phyloP scores from a whole-genome alignment of 805 yeast species.

The Cyberlindnera suaveolens region DNA sequence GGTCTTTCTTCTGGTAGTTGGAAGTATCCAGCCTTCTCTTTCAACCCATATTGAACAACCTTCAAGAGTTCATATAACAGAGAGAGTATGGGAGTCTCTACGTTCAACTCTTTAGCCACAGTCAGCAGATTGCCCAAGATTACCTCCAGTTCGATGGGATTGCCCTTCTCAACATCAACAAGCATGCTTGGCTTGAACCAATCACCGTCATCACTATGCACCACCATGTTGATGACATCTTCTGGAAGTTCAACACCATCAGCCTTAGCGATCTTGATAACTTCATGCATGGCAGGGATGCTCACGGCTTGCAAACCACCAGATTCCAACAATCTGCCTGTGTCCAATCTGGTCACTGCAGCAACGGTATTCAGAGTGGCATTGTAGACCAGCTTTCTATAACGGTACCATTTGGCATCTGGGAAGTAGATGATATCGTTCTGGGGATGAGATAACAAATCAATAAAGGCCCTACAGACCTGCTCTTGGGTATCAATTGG shows the following conservation, averaged over 20 bases:
- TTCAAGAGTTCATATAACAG: constrained; percentile 54
- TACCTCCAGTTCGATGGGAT: constrained; percentile 65
- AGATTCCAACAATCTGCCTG: constrained; percentile 43
- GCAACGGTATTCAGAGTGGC: constrained; percentile 59
- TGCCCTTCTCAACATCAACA: constrained; percentile 60
- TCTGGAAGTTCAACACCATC: constrained; percentile 54
- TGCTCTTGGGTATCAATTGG: constrained; percentile 18
- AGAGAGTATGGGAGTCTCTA: constrained; percentile 52
- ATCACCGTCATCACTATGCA: constrained; percentile 52
- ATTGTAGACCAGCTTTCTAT: constrained; percentile 66
- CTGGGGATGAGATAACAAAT: constrained; percentile 38
- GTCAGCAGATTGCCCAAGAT: constrained; percentile 60
- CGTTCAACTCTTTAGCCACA: constrained; percentile 42
- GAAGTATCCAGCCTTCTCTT: constrained; percentile 47
- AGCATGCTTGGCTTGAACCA: constrained; percentile 69
- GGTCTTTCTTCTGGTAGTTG: constrained; percentile 39
- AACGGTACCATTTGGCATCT: constrained; percentile 46
- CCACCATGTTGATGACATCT: constrained; percentile 40
- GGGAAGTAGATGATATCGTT: constrained; percentile 36
- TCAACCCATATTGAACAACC: constrained; percentile 54
- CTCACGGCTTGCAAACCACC: constrained; percentile 38
- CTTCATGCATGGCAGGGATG: constrained; percentile 62
- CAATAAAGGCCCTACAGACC: constrained; percentile 38
- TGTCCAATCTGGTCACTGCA: constrained; percentile 53
- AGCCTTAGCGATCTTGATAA: constrained; percentile 57